Base-by-base conservation (phyloP, 495 filamentous ascomycete species). In the Gamarada debralockiae region DNA sequence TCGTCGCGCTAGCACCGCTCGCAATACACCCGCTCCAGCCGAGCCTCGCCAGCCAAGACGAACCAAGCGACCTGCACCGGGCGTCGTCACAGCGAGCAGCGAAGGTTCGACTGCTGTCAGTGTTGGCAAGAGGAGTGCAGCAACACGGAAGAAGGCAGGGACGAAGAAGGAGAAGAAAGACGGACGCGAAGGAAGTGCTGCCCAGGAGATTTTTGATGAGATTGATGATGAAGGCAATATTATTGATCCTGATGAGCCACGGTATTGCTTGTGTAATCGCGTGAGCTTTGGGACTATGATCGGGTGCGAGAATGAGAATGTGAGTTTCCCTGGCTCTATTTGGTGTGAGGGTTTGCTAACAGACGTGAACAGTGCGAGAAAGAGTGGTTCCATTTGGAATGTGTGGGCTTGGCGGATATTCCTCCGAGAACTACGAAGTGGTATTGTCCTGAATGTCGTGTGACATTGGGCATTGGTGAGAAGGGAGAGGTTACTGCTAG, bases 231-330 rank as follows among this genome's bases (percentile, higher is more conserved):
- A 80, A 46, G 82, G 77, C 6, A 91, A 95, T 61, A 74, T 85
- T 52, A 90, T 96, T 60, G 90, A 96, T 68, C 84, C 89, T 4
- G 77, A 91, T 57, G 93, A 97, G 71, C 84, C 89, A 13, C 75
- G 83, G 45, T 98, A 97, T 66, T 98, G 93, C 67, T 65, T 93
- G 12, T 98, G 93, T 68, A 86, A 90, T 52, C 79, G 92, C 50
- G 90, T 97, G 37, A 95, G 90, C 64, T 96, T 84, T 65, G 93
- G 93, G 45, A 85, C 81, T 22, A 98, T 98, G 93, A 92, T 98
- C 63, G 84, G 84, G 59, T 98, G 93, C 61, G 93, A 97, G 61
- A 95, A 95, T 62, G 70, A 73, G 49, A 83, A 95, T 74, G 92
- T 96, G 75, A 81, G 90, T 50, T 31, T 49, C 52, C 9, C 33